These are phyloP conservation scores for Phyllosticta capitalensis DNA, from an alignment of 2,329 filamentous ascomycete species.

Conservation along the genomic window DNA sequence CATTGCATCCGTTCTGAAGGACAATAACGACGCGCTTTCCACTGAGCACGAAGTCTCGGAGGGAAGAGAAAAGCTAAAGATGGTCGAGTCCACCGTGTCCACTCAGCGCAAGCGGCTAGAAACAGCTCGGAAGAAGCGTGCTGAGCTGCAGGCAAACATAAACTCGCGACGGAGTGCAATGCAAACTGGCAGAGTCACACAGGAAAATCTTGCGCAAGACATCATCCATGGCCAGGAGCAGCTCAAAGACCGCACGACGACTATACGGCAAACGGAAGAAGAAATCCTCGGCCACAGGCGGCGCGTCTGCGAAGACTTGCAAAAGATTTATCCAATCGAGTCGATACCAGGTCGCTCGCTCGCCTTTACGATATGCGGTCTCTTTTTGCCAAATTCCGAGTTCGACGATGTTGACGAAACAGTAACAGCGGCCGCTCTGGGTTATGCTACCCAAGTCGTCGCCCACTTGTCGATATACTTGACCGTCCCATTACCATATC, in stretches of 20 bases:
- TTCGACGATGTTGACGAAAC: conserved; percentile 65
- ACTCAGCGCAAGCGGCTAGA: conserved; percentile 59
- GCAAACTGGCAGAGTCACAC: conserved; percentile 48
- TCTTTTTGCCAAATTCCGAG: conserved; percentile 70
- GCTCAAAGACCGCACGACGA: conserved; percentile 43
- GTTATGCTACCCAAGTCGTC: conserved; percentile 67
- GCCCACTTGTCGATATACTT: conserved; percentile 76
- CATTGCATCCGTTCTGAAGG: conserved; percentile 49
- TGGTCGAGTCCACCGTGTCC: conserved; percentile 44
- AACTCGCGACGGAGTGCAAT: conserved; percentile 59
- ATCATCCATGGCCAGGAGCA: conserved; percentile 43
- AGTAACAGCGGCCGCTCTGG: conserved; percentile 68
- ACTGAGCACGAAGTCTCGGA: conserved; percentile 29
- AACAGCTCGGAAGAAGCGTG: conserved; percentile 50
- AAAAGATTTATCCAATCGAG: conserved; percentile 70
- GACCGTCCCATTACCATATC: conserved; percentile 68
- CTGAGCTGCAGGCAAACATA: conserved; percentile 60
- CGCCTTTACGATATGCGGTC: conserved; percentile 71
- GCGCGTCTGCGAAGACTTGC: conserved; percentile 76
- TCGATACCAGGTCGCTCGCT: conserved; percentile 56
- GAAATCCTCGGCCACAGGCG: conserved; percentile 77
- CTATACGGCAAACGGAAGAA: conserved; percentile 50
- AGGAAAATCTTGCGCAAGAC: conserved; percentile 50
- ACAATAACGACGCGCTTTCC: conserved; percentile 29
- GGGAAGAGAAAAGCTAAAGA: conserved; percentile 34